A percentile compares a stretch with the other conserved stretches of the same genome.
These are phyloP conservation scores for Lactifluus volemus DNA, from an alignment of 768 basidiomycete species.

Conservation along the genomic window DNA sequence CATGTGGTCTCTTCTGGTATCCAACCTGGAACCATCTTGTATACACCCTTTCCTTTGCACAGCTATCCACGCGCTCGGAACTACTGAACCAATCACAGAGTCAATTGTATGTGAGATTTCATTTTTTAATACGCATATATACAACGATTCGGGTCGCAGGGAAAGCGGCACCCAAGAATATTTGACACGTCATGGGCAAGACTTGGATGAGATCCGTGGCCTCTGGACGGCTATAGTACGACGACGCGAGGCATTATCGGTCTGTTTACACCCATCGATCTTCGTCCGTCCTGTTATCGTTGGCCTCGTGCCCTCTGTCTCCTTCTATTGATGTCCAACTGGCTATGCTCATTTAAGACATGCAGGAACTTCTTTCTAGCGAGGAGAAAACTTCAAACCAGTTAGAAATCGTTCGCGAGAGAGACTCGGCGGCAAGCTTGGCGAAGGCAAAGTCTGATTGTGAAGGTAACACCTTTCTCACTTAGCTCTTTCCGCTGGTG, in stretches of 20 bases:
- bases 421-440: not conserved
- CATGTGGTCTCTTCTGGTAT: not conserved
- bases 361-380: not conserved
- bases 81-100: not conserved
- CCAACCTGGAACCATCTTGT: not conserved
- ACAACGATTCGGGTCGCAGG: not conserved
- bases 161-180: not conserved
- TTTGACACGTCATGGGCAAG: not conserved
- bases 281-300: not conserved
- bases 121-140: conserved; percentile 4
- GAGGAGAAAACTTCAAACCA: conserved; percentile 2
- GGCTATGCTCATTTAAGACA: not conserved
- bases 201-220: conserved; percentile 9
- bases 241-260: conserved; percentile 3
- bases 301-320: not conserved
- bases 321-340: not conserved
- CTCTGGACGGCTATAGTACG: not conserved
- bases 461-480: conserved; percentile 6
- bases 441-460: conserved; percentile 5
- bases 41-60: no score
- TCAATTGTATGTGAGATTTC: conserved; percentile 4
- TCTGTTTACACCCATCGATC: not conserved
- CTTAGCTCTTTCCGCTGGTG: not conserved
- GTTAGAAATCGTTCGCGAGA: conserved; percentile 6
- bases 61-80: conserved; percentile 1